phyloP scores from a whole-genome alignment of 108 stramenopile species.

The Nitzschia sp. region DNA sequence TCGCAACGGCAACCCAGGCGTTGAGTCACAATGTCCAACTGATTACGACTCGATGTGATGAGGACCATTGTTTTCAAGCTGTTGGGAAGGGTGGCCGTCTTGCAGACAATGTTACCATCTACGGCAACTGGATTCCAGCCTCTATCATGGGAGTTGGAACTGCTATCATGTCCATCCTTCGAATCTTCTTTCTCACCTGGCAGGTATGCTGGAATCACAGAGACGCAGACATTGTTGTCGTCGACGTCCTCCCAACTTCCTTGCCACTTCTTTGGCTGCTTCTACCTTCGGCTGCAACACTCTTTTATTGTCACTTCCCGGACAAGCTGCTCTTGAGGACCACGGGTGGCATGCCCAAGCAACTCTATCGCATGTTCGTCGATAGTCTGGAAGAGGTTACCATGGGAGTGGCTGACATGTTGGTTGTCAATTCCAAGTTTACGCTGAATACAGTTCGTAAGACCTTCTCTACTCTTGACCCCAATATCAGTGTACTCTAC shows the following conservation, averaged over 20 bases:
- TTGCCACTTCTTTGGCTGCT: conserved; percentile 66
- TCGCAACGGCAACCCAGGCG: conserved; percentile 63
- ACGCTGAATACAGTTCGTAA: conserved; percentile 75
- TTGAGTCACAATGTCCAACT: conserved; percentile 60
- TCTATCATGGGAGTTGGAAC: conserved; percentile 45
- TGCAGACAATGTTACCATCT: conserved; percentile 45
- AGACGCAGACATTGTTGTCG: conserved; percentile 66
- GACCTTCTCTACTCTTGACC: conserved; percentile 59
- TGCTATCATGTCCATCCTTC: conserved; percentile 65
- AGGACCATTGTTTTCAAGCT: conserved; percentile 88
- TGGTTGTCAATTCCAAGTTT: conserved; percentile 94
- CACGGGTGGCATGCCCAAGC: conserved; percentile 36
- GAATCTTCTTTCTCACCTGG: conserved; percentile 71
- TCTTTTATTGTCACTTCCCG: conserved; percentile 99
- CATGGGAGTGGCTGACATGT: conserved; percentile 74
- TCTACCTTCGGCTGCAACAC: conserved; percentile 52
- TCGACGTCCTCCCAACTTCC: conserved; percentile 92
- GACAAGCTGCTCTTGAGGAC: conserved; percentile 89
- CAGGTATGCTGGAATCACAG: conserved; percentile 37
- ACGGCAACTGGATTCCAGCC: conserved; percentile 78
- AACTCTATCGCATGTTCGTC: conserved; percentile 55
- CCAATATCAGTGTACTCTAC: conserved; percentile 20
- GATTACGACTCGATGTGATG: conserved; percentile 93
- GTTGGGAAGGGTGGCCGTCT: conserved; percentile 60
- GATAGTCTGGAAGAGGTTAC: conserved; percentile 81